Conservation (phyloP, 2,329 filamentous ascomycete species). For the Calonectria crousiana region DNA sequence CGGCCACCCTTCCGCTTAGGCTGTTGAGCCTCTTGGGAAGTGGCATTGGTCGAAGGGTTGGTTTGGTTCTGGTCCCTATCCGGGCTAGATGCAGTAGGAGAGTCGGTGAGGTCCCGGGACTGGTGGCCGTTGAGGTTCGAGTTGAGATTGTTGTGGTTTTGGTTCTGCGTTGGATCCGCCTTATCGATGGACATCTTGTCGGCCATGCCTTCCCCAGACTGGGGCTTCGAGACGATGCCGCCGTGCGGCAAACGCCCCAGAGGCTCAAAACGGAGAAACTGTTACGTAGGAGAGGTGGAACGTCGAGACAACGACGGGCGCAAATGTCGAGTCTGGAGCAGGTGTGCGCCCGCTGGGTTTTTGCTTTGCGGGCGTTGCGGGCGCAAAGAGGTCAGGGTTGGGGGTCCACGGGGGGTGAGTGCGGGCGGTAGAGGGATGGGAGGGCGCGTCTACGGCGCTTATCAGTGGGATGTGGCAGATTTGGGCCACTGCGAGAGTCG, state of each 20-base stretch:
- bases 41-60: constrained; percentile 47
- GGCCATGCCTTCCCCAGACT: constrained; percentile 65
- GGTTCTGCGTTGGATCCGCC: constrained; percentile 49
- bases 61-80: constrained; percentile 63
- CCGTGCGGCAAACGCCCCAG: constrained; percentile 53
- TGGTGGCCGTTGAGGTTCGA: constrained; percentile 51
- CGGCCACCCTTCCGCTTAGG: constrained; percentile 98
- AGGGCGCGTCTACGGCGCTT: constrained; percentile 46
- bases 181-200: constrained; percentile 77
- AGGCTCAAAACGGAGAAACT: constrained; percentile 50
- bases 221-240: constrained; percentile 50
- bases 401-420: constrained; percentile 45
- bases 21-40: constrained; percentile 67
- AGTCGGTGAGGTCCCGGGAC: constrained; percentile 68
- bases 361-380: constrained; percentile 52
- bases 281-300: constrained; percentile 50
- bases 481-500: constrained; percentile 28
- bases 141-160: constrained; percentile 47
- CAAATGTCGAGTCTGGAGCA: constrained; percentile 43
- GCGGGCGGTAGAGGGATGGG: constrained; percentile 30
- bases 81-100: constrained; percentile 71
- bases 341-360: constrained; percentile 51
- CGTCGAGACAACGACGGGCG: constrained; percentile 46
- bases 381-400: constrained; percentile 48
- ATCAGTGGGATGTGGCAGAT: constrained; percentile 43